Conservation (phyloP, 192 early-diverging fungal genomes). For the Tieghemiomyces parasiticus region DNA sequence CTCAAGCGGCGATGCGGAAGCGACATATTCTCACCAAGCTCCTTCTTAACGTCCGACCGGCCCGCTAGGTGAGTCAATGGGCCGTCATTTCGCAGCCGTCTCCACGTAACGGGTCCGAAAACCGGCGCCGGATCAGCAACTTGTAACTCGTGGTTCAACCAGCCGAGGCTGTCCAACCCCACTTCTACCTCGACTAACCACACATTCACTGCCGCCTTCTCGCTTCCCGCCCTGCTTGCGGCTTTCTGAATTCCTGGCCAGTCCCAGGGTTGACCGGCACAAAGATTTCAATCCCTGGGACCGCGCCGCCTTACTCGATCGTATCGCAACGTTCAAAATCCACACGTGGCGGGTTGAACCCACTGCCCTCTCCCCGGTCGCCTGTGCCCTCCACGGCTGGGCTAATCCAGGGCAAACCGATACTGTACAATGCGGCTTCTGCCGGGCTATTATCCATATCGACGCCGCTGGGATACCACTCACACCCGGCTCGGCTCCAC, state of each 20-base stretch:
- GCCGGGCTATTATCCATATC: conserved; percentile 20
- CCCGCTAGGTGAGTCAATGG: not conserved
- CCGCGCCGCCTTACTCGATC: conserved; percentile 21
- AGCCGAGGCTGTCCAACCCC: not conserved
- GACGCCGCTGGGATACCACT: conserved; percentile 22
- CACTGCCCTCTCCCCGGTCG: conserved; percentile 20
- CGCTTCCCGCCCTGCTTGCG: too few relatives aligned
- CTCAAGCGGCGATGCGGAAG: not conserved
- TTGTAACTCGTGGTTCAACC: not conserved
- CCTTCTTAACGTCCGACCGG: not conserved
- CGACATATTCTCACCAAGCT: not conserved
- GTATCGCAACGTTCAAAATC: conserved; percentile 27
- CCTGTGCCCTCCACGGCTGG: conserved; percentile 30
- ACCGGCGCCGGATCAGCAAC: not conserved
- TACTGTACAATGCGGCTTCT: conserved; percentile 24
- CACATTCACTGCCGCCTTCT: too few relatives aligned
- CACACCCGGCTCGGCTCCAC: conserved; percentile 17
- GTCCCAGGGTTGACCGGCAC: too few relatives aligned
- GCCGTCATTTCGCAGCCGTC: not conserved
- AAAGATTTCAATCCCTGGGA: conserved; percentile 26
- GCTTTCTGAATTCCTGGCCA: too few relatives aligned
- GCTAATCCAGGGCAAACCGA: conserved; percentile 24
- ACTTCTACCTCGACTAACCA: too few relatives aligned
- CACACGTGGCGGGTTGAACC: conserved; percentile 28
- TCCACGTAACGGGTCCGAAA: not conserved